These are phyloP conservation scores for Magnolia changhungtana DNA, from an alignment of 164 flowering plant genomes.

Conservation along the genomic window DNA sequence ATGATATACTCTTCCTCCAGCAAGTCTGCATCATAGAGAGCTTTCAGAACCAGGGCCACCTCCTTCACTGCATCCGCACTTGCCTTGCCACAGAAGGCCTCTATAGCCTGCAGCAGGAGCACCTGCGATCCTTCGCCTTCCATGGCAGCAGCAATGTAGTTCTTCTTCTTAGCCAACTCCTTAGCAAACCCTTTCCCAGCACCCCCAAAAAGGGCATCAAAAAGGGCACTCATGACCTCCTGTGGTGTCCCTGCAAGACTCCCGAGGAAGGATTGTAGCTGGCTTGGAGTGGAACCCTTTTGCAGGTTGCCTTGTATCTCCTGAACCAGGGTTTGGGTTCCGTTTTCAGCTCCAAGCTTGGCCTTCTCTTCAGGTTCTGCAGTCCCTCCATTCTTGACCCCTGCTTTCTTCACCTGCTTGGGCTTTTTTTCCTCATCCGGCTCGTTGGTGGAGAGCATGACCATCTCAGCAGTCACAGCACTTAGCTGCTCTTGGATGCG, in stretches of 20 bases:
- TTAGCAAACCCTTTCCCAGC: constrained; percentile 58
- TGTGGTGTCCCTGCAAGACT: constrained; percentile 36
- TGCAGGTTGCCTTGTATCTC: constrained; percentile 36
- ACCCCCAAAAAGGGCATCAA: constrained; percentile 54
- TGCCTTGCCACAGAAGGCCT: constrained; percentile 40
- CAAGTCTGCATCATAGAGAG: constrained; percentile 56
- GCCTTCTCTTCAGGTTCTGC: constrained; percentile 16
- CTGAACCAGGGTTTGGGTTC: constrained; percentile 21
- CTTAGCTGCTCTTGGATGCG: constrained; percentile 75
- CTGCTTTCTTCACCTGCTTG: constrained; percentile 8
- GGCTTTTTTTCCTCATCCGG: constrained; percentile 22
- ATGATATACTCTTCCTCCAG: constrained; percentile 59
- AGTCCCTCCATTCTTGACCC: constrained; percentile 3
- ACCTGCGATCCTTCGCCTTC: constrained; percentile 44
- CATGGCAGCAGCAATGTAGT: constrained; percentile 40
- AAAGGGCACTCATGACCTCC: constrained; percentile 41
- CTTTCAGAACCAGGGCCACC: constrained; percentile 57
- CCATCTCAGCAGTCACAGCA: constrained; percentile 74
- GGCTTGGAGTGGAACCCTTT: constrained; percentile 38
- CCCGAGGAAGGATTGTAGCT: constrained; percentile 32
- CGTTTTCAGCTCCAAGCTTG: constrained; percentile 4
- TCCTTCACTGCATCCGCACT: constrained; percentile 45
- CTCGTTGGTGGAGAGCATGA: constrained; percentile 54
- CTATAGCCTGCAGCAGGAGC: constrained; percentile 42
- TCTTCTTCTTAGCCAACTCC: constrained; percentile 46